Evolutionary conservation across 768 basidiomycete genomes (phyloP).

Genomic region (Hericium alpestre): DNA sequence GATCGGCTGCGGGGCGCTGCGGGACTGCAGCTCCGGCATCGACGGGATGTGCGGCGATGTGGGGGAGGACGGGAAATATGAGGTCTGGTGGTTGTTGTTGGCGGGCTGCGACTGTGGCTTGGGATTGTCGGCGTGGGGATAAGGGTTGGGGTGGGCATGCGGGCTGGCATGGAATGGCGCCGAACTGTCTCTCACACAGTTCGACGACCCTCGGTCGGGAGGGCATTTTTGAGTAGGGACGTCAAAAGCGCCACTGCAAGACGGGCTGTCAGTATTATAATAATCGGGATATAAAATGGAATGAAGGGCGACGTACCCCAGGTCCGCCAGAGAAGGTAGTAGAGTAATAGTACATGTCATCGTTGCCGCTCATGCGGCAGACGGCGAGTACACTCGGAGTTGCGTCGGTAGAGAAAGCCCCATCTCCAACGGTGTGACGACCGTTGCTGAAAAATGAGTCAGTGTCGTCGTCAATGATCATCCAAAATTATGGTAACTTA

Average conservation of each 20-base stretch:
- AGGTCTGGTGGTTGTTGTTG: not conserved
- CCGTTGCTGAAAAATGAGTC: slow-evolving; percentile 58
- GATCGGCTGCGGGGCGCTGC: slow-evolving; percentile 19
- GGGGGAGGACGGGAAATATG: not conserved
- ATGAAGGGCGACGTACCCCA: slow-evolving; percentile 38
- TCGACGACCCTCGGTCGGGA: slow-evolving; percentile 90
- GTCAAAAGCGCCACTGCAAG: slow-evolving; percentile 89
- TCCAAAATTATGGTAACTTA: slow-evolving; percentile 27
- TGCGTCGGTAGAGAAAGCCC: slow-evolving; percentile 70
- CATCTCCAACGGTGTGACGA: slow-evolving; percentile 94
- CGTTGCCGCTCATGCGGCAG: slow-evolving; percentile 71
- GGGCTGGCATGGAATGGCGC: slow-evolving; percentile 40
- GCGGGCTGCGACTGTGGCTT: not conserved
- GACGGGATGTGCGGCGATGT: not conserved
- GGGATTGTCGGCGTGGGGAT: slow-evolving; percentile 3
- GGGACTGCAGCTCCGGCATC: not conserved
- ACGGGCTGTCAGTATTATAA: not conserved
- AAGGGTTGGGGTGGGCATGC: slow-evolving; percentile 5
- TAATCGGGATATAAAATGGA: not conserved
- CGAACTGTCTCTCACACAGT: slow-evolving; percentile 90
- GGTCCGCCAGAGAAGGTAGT: slow-evolving; percentile 92
- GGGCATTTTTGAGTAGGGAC: slow-evolving; percentile 84
- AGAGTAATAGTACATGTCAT: slow-evolving; percentile 83
- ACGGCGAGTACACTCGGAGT: slow-evolving; percentile 74
- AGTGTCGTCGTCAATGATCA: not conserved